These are phyloP conservation scores for Closterium sp. DNA, from an alignment of 139 green algal genomes.

Conservation along the genomic window DNA sequence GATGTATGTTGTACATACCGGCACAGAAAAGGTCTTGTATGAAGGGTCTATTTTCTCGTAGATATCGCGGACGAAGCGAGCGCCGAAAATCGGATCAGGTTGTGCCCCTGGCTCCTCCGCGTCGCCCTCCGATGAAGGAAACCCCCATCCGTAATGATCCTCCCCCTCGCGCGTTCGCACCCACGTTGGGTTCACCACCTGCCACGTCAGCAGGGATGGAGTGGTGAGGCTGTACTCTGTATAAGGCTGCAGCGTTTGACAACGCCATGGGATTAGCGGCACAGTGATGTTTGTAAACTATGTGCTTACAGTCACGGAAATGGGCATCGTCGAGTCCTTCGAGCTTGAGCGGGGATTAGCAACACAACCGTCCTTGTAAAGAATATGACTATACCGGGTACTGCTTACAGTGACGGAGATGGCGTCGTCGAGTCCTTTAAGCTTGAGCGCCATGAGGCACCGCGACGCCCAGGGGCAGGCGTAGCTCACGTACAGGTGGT, in stretches of 20 bases:
- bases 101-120: neutral
- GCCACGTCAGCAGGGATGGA: neutral
- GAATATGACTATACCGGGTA: too few relatives aligned
- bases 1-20: neutral
- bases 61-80: slow-evolving; percentile 39
- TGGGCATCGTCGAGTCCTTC: neutral
- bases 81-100: slow-evolving; percentile 38
- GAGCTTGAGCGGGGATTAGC: slow-evolving; percentile 32
- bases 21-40: neutral
- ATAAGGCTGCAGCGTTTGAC: too few relatives aligned
- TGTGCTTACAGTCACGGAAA: too few relatives aligned
- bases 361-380: too few relatives aligned
- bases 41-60: slow-evolving; percentile 35
- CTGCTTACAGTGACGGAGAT: slow-evolving; percentile 30
- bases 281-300: too few relatives aligned
- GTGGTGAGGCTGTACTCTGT: neutral
- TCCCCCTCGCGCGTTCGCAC: slow-evolving; percentile 38
- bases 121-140: slow-evolving; percentile 44
- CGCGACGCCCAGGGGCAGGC: slow-evolving; percentile 74
- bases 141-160: slow-evolving; percentile 80
- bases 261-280: too few relatives aligned
- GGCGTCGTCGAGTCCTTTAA: slow-evolving; percentile 44
- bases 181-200: slow-evolving; percentile 41
- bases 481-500: too few relatives aligned
- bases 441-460: slow-evolving; percentile 43